Base-by-base conservation (phyloP, 179 eudicot species). In the Carnegiea gigantea region DNA sequence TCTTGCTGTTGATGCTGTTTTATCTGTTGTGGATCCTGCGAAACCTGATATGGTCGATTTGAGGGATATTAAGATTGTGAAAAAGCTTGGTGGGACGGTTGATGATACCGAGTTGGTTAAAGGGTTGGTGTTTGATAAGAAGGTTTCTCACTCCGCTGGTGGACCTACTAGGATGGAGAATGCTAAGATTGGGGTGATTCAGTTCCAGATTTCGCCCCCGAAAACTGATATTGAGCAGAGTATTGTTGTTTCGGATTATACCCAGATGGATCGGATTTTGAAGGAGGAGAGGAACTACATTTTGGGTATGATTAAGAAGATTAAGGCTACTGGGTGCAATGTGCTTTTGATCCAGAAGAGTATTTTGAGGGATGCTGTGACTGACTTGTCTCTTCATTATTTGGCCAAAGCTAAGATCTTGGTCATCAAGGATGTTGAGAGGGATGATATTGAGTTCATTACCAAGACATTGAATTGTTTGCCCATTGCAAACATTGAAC, bases 401-500 rank as follows among this genome's bases (percentile, higher is more conserved):
- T 89, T 96, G 89, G 95, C 99, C 0, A 96, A 92, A 78, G 96
- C 99, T 11, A 94, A 96, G 92, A 96, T 96, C 79, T 87, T 94
- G 90, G 99, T 96, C 43, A 86, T 96, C 46, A 94, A 90, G 91
- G 99, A 96, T 84, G 92, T 96, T 36, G 99, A 96, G 88, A 90
- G 99, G 79, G 99, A 96, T 83, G 99, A 96, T 82, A 96, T 96
- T 81, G 99, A 96, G 91, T 96, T 96, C 77, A 96, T 96, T 78
- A 94, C 99, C 14, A 96, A 96, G 93, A 96, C 99, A 6, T 86
- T 96, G 82, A 96, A 92, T 73, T 96, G 99, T 68, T 70, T 96
- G 83, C 99, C 99, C 2, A 94, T 96, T 82, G 92, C 99, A 0
- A 96, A 96, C 70, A 88, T 96, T 18, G 99, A 96, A 88, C 98